phyloP scores from a whole-genome alignment of 75 land plant genomes.

The Isoetes taiwanensis region DNA sequence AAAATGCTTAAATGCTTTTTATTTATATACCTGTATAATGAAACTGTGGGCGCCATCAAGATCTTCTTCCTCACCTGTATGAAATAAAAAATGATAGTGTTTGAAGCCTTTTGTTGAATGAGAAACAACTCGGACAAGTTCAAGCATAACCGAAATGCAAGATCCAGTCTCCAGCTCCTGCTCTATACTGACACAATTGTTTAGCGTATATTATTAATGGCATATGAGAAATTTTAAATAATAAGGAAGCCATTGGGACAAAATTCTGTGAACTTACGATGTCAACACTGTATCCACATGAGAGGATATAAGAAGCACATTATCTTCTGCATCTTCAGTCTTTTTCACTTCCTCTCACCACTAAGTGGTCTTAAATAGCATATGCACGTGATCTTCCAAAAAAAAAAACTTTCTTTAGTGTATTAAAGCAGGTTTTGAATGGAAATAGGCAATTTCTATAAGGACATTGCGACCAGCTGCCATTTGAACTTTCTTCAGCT shows the following conservation, averaged over 20 bases:
- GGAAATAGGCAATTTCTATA: conserved; percentile 66
- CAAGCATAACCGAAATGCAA: conserved; percentile 89
- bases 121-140: conserved; percentile 80
- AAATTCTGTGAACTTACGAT: conserved; percentile 32
- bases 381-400: conserved; percentile 66
- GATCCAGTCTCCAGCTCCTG: conserved; percentile 98
- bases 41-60: conserved; percentile 96
- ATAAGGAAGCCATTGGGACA: background rate
- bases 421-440: conserved; percentile 47
- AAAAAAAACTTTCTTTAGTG: conserved; percentile 50
- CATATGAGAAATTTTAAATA: background rate
- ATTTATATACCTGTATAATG: conserved; percentile 78
- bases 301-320: conserved; percentile 80
- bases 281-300: conserved; percentile 97
- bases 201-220: background rate
- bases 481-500: conserved; percentile 41
- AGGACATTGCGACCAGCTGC: conserved; percentile 65
- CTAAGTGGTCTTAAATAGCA: conserved; percentile 59
- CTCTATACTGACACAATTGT: conserved; percentile 23
- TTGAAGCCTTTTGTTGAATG: conserved; percentile 95
- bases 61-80: conserved; percentile 97
- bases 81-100: conserved; percentile 71
- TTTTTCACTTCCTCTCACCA: conserved; percentile 64
- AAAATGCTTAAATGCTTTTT: no score
- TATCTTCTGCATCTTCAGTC: conserved; percentile 55